Evolutionary conservation across 129 eudicot species (phyloP), one percentile per base, ranked within the genome.

Genomic region (Helianthus tuberosus): DNA sequence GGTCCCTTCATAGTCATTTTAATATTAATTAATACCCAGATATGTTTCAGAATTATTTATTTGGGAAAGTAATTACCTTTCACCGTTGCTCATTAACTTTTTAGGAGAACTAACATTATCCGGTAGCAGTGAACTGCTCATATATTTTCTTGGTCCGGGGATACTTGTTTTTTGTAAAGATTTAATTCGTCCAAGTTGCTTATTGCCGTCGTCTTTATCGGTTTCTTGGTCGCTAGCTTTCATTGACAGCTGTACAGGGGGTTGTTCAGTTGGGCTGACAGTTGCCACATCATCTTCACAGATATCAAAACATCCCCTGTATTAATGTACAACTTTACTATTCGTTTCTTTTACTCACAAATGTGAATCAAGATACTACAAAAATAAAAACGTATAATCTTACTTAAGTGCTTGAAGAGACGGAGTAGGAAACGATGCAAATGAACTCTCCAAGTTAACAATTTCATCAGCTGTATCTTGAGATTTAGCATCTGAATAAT

Each of bases 341-440:
- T 67, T 17, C 6, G 4, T 32, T 66, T 58, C 20, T 66, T 73
- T 72, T 8, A 66, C 44, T 16, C 14, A 23, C 46, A 20, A 8
- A 12, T 17, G 72, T 62, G 49, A 68, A 68, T 9, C 65, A 65
- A 17, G 16, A 51, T 44, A 15, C 46, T 52, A 23, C 15, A 3
- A 27, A 15, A 13, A 20, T 64, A 5, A 66, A 52, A 51, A 64
- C 6, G 39, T 50, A 74, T 41, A 49, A 48, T 27, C 82, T 64
- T 89, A 92, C 98, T 92, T 85, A 72, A 89, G 94, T 27, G 98
- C 98, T 82, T 85, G 90, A 49, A 89, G 88, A 73, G 98, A 89
- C 81, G 82, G 83, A 36, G 86, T 84, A 69, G 96, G 96, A 81
- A 87, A 87, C 49, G 87, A 76, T 81, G 87, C 91, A 68, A 92